A percentile compares a stretch with the other conserved stretches of the same genome.
Conservation (phyloP, 495 filamentous ascomycete species). For the Niebla homalea region DNA sequence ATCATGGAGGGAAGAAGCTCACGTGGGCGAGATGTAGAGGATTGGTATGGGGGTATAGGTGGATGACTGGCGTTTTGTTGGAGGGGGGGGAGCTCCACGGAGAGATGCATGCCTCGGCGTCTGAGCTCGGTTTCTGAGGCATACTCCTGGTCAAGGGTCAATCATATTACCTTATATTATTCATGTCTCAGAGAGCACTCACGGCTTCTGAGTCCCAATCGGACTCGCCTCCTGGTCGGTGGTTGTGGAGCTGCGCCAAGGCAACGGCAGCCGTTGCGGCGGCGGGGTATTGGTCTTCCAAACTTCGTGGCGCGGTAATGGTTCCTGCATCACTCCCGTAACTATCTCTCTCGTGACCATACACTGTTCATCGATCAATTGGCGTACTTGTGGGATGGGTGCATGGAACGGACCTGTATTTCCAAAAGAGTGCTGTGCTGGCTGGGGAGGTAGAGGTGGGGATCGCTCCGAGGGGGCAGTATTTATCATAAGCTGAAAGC, state of each 20-base stretch:
- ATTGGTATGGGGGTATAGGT: conserved; percentile 47
- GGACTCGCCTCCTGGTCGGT: conserved; percentile 48
- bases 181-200: conserved; percentile 21
- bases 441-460: conserved; percentile 22
- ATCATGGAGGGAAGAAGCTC: conserved; percentile 74
- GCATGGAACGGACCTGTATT: conserved; percentile 16
- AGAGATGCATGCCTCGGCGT: conserved; percentile 40
- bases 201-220: conserved; percentile 82
- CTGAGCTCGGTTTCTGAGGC: conserved; percentile 58
- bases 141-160: conserved; percentile 40
- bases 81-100: conserved; percentile 64
- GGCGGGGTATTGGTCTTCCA: conserved; percentile 58
- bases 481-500: conserved; percentile 90
- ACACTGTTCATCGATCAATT: conserved; percentile 12
- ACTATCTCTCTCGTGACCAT: conserved; percentile 34
- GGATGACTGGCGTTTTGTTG: conserved; percentile 61
- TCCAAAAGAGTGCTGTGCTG: conserved; percentile 18
- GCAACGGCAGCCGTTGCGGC: conserved; percentile 75
- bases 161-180: not conserved
- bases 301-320: conserved; percentile 54
- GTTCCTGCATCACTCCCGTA: conserved; percentile 57
- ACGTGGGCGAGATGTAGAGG: conserved; percentile 37
- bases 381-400: not conserved
- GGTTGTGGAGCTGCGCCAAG: conserved; percentile 73
- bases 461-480: conserved; percentile 71